Evolutionary conservation across 2,329 filamentous ascomycete genomes (phyloP).

Genomic region (Cercospora sojina): DNA sequence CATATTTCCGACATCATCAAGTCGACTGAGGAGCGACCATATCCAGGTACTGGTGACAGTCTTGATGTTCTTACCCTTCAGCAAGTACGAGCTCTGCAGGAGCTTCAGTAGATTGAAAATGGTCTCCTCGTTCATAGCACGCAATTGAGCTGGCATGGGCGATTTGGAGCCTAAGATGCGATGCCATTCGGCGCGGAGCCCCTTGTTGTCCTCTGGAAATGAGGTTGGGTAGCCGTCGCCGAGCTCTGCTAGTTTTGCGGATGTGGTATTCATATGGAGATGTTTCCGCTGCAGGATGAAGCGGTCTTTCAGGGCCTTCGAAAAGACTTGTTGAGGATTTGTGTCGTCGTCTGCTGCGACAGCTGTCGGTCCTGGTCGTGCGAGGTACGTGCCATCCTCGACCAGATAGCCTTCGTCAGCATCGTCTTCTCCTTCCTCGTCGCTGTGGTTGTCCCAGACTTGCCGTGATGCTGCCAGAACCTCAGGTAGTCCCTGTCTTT

Average conservation of each 20-base stretch:
- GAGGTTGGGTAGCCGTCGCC: constrained; percentile 52
- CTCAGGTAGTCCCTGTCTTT: constrained; percentile 32
- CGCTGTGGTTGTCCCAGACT: constrained; percentile 7
- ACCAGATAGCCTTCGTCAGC: constrained; percentile 60
- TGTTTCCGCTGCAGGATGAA: constrained; percentile 65
- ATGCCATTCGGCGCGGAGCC: constrained; percentile 58
- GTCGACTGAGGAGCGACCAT: constrained; percentile 75
- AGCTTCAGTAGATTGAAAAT: constrained; percentile 65
- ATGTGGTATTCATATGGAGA: constrained; percentile 58
- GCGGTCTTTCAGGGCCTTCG: constrained; percentile 61
- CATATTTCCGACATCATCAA: constrained; percentile 68
- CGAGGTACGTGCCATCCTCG: constrained; percentile 76
- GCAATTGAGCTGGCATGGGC: constrained; percentile 53
- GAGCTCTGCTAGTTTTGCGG: constrained; percentile 55
- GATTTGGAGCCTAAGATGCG: constrained; percentile 41
- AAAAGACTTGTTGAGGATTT: constrained; percentile 64
- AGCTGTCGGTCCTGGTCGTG: constrained; percentile 49
- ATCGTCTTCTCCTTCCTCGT: constrained; percentile 30
- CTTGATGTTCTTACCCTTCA: constrained; percentile 58
- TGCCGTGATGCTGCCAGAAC: constrained; percentile 28
- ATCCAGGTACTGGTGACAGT: constrained; percentile 76
- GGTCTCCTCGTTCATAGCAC: constrained; percentile 60
- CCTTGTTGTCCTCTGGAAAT: constrained; percentile 55
- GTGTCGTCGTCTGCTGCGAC: constrained; percentile 31
- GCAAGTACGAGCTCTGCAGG: constrained; percentile 60